phyloP scores from a whole-genome alignment of 108 stramenopile species.

The Parmales sp. region DNA sequence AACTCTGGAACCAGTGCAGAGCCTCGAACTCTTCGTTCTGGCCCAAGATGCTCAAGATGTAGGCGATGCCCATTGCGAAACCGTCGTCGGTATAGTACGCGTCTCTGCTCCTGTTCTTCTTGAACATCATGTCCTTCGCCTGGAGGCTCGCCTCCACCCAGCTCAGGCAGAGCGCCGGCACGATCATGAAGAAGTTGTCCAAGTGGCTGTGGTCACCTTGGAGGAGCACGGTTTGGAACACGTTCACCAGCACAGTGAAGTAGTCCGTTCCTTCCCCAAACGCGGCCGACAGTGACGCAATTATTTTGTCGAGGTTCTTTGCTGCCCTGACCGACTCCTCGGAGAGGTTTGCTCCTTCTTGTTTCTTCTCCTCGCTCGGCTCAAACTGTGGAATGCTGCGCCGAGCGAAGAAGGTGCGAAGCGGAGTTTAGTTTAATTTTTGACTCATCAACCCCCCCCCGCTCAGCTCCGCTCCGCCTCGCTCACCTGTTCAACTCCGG shows the following conservation, averaged over 20 bases:
- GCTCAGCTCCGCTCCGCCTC: neutral
- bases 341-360: constrained; percentile 8
- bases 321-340: constrained; percentile 8
- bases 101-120: constrained; percentile 35
- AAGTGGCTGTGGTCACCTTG: constrained; percentile 19
- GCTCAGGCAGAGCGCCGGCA: constrained; percentile 45
- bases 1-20: constrained; percentile 52
- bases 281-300: constrained; percentile 9
- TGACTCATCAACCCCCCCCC: neutral
- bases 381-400: neutral
- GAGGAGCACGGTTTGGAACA: constrained; percentile 37
- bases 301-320: constrained; percentile 15
- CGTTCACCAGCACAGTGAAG: constrained; percentile 39
- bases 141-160: constrained; percentile 38
- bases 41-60: constrained; percentile 33
- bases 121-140: constrained; percentile 54
- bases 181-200: constrained; percentile 34
- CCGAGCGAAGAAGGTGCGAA: neutral
- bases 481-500: constrained; percentile 16
- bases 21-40: constrained; percentile 31
- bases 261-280: constrained; percentile 26
- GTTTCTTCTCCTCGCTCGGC: neutral
- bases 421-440: no score
- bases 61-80: constrained; percentile 54
- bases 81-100: constrained; percentile 66